Conservation (phyloP, 768 basidiomycete genomes). For the Pleurotus citrinopileatus region DNA sequence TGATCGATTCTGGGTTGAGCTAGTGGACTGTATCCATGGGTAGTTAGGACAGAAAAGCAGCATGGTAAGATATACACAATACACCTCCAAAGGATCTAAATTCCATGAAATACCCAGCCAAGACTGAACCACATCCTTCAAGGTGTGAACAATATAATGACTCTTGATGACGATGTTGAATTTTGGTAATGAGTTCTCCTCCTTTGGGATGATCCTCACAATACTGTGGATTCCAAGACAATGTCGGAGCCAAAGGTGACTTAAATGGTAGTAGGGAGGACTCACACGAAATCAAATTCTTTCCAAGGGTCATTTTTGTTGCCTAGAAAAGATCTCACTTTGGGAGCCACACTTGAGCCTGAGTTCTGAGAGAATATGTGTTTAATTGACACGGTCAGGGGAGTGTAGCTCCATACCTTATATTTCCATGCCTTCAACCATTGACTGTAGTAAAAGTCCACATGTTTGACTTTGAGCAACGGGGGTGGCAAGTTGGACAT, state of each 20-base stretch:
- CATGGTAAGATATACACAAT: too few species aligned
- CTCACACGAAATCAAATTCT: conserved; percentile 46
- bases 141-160: conserved; percentile 51
- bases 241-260: neutral
- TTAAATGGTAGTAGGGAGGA: neutral
- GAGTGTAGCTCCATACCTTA: conserved; percentile 4
- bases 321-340: conserved; percentile 38
- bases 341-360: conserved; percentile 49
- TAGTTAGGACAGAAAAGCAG: too few species aligned
- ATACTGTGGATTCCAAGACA: conserved; percentile 27
- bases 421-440: conserved; percentile 61
- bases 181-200: conserved; percentile 36
- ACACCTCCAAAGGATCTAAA: conserved; percentile 52
- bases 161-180: conserved; percentile 60
- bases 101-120: conserved; percentile 66
- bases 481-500: conserved; percentile 35
- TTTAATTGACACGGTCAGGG: neutral
- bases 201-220: conserved; percentile 45
- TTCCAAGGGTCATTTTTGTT: conserved; percentile 53
- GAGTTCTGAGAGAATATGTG: conserved; percentile 38
- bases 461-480: conserved; percentile 55
- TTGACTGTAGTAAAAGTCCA: conserved; percentile 57
- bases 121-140: conserved; percentile 53
- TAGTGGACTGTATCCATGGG: too few species aligned
- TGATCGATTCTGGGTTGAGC: conserved; percentile 56